Evolutionary conservation across 2,329 filamentous ascomycete genomes (phyloP).

Genomic region (Sclerotinia trifoliorum): DNA sequence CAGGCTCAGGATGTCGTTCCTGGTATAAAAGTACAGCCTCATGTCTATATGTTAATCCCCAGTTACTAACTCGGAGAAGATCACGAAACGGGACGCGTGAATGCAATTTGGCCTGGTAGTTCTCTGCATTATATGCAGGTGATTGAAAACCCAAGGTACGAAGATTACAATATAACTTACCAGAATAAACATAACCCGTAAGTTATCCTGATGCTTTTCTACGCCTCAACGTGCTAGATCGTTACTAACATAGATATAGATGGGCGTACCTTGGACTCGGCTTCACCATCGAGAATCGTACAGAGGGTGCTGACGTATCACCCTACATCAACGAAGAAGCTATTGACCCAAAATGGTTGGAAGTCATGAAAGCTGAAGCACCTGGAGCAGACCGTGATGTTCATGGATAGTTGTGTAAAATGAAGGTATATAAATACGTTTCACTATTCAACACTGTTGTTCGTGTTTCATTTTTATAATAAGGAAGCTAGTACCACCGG

Average conservation of each 20-base stretch:
- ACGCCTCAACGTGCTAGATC: no score
- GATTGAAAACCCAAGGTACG: slow-evolving; percentile 44
- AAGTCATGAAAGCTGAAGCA: slow-evolving; percentile 9
- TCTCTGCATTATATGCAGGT: slow-evolving; percentile 50
- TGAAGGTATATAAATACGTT: neutral
- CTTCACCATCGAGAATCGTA: slow-evolving; percentile 11
- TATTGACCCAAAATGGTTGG: slow-evolving; percentile 16
- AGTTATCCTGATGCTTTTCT: neutral
- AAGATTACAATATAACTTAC: slow-evolving; percentile 48
- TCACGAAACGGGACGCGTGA: slow-evolving; percentile 47
- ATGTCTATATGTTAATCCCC: neutral
- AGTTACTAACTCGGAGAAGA: slow-evolving; percentile 34
- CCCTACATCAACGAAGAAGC: slow-evolving; percentile 16
- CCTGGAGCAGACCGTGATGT: neutral
- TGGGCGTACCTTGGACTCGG: slow-evolving; percentile 22
- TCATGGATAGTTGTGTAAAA: neutral
- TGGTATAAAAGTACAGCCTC: slow-evolving; percentile 32
- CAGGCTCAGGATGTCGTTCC: slow-evolving; percentile 41
- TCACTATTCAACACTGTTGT: neutral
- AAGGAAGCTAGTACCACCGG: no score
- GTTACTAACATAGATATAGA: slow-evolving; percentile 2
- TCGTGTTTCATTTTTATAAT: neutral
- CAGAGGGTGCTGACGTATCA: slow-evolving; percentile 9
- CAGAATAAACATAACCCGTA: slow-evolving; percentile 26
- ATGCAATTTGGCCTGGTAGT: slow-evolving; percentile 51